phyloP scores from a whole-genome alignment of 441 rosid genomes.

The Pelargonium cotyledonis region DNA sequence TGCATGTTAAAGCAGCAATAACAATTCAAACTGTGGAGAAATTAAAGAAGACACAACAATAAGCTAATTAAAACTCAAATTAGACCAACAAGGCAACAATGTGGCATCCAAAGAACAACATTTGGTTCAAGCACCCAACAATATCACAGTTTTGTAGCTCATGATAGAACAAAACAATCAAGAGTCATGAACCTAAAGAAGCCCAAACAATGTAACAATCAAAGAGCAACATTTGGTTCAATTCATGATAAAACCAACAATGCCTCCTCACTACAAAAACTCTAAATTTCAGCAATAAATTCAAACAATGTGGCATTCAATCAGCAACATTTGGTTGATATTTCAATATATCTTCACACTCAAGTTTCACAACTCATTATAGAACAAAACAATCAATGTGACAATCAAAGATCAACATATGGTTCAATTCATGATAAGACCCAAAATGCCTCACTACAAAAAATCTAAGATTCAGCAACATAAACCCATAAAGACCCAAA shows the following conservation, averaged over 20 bases:
- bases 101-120: background rate
- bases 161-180: background rate
- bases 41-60: background rate
- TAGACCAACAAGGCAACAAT: no score
- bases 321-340: no score
- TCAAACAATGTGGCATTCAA: background rate
- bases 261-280: background rate
- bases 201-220: background rate
- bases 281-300: background rate
- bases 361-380: no score
- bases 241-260: background rate
- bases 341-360: no score
- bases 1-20: no score
- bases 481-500: background rate
- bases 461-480: background rate
- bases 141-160: background rate
- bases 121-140: background rate
- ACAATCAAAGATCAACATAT: no score
- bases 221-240: background rate
- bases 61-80: background rate
- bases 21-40: no score
- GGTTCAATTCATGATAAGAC: background rate
- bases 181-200: background rate
- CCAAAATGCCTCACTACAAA: background rate
- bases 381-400: no score